These are phyloP conservation scores for Diaporthe longicolla DNA, from an alignment of 2,329 filamentous ascomycete genomes.

Conservation along the genomic window DNA sequence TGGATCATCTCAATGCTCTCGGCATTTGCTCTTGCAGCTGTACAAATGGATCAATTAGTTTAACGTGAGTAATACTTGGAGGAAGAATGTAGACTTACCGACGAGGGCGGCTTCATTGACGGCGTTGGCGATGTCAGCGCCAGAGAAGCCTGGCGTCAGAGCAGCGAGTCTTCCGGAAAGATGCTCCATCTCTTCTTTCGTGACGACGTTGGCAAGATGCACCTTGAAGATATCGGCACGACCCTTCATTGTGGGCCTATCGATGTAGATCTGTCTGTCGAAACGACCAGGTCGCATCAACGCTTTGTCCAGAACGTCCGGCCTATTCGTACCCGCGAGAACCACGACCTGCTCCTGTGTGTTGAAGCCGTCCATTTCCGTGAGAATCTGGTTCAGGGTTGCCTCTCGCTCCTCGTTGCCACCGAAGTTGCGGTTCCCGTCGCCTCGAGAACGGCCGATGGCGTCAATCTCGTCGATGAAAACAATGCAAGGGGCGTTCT, in stretches of 20 bases:
- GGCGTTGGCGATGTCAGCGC: constrained; percentile 98
- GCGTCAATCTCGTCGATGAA: constrained; percentile 99
- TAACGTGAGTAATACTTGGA: not conserved
- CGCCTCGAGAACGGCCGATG: constrained; percentile 90
- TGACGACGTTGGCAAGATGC: constrained; percentile 94
- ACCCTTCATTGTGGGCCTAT: constrained; percentile 96
- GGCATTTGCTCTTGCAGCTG: constrained; percentile 87
- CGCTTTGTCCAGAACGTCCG: constrained; percentile 94
- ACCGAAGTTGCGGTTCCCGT: constrained; percentile 79
- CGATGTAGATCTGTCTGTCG: constrained; percentile 95
- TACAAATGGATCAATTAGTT: constrained; percentile 13
- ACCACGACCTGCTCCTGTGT: constrained; percentile 97
- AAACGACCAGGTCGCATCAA: constrained; percentile 97
- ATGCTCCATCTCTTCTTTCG: constrained; percentile 88
- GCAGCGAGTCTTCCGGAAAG: constrained; percentile 91
- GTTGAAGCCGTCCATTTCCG: constrained; percentile 99
- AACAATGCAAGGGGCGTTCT: constrained; percentile 98
- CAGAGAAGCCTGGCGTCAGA: constrained; percentile 95
- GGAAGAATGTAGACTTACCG: constrained; percentile 70
- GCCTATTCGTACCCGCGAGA: constrained; percentile 94
- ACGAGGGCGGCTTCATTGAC: constrained; percentile 98
- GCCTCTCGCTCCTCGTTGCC: constrained; percentile 98
- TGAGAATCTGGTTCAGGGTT: constrained; percentile 97
- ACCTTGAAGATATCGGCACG: constrained; percentile 97
- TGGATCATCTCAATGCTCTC: constrained; percentile 87